Evolutionary conservation across 495 filamentous ascomycete species (phyloP), one percentile per base, ranked within the genome.

Genomic region (Daldinia bambusicola): DNA sequence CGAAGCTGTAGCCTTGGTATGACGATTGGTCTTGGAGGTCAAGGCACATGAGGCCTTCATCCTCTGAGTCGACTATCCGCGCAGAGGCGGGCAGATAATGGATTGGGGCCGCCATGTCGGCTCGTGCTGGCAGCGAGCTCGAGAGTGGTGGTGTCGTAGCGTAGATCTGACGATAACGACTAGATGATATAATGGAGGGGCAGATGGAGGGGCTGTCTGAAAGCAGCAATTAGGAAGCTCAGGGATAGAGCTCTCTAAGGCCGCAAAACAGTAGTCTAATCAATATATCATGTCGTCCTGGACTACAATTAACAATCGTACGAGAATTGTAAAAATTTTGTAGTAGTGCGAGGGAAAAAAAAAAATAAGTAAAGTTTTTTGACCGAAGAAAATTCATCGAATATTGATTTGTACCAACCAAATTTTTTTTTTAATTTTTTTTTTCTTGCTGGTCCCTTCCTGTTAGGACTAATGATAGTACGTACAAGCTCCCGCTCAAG

Each of bases 1-100:
- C 95, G 77, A 98, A 99, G 84, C 94, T 97, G 82, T 93, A 91
- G 60, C 95, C 95, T 73, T 94, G 91, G 84, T 94, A 97, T 73
- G 90, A 87, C 34, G 88, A 88, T 75, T 93, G 93, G 86, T 98
- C 93, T 77, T 96, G 86, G 61, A 99, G 87, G 81, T 99, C 95
- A 62, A 99, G 89, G 74, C 88, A 88, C 80, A 94, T 87, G 68
- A 91, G 80, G 26, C 83, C 82, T 67, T 89, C 88, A 61, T 82
- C 83, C 18, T 84, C 78, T 30, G 78, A 67, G 63, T 78, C 74
- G 63, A 82, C 76, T 41, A 84, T 74, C 69, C 80, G 79, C 59
- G 87, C 86, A 62, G 87, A 80, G 57, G 86, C 85, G 16, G 91
- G 90, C 31, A 84, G 78, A 65, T 88, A 83, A 63, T 84, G 61